phyloP scores from a whole-genome alignment of 768 basidiomycete species.

The Phaeolepiota aurea region DNA sequence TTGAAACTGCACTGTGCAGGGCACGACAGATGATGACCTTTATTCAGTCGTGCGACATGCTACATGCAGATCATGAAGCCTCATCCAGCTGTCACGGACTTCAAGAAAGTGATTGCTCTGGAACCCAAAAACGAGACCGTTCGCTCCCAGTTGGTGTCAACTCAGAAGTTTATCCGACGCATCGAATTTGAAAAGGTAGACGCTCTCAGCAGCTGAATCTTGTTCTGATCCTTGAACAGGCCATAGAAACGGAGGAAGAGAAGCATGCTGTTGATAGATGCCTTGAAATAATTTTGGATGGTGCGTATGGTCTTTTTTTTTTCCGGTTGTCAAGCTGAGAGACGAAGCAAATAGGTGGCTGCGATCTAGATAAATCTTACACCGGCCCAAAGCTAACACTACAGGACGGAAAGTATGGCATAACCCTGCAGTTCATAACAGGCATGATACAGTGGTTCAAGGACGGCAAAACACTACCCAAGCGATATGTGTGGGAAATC shows the following conservation, averaged over 20 bases:
- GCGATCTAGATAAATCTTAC: conserved; percentile 69
- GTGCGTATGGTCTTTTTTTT: conserved; percentile 21
- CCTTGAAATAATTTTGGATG: conserved; percentile 70
- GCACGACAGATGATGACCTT: conserved; percentile 2
- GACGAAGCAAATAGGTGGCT: conserved; percentile 57
- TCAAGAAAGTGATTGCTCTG: conserved; percentile 73
- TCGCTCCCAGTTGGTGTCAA: conserved; percentile 72
- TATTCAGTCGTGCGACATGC: conserved; percentile 73
- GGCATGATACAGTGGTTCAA: conserved; percentile 91
- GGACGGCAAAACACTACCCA: conserved; percentile 84
- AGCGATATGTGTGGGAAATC: conserved; percentile 94
- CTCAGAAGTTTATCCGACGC: conserved; percentile 84
- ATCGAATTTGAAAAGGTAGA: conserved; percentile 90
- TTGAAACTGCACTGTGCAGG: conserved; percentile 5
- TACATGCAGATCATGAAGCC: conserved; percentile 86
- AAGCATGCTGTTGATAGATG: conserved; percentile 71
- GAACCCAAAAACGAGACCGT: conserved; percentile 86
- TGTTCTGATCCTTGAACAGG: conserved; percentile 31
- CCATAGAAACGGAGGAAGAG: conserved; percentile 90
- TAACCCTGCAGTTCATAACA: conserved; percentile 72
- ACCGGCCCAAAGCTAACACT: conserved; percentile 62
- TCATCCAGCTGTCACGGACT: conserved; percentile 78
- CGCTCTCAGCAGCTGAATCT: neutral
- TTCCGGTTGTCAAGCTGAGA: neutral
- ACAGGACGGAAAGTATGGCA: conserved; percentile 60